Conservation (phyloP, 2,329 filamentous ascomycete genomes). For the Trematosphaeria pertusa region DNA sequence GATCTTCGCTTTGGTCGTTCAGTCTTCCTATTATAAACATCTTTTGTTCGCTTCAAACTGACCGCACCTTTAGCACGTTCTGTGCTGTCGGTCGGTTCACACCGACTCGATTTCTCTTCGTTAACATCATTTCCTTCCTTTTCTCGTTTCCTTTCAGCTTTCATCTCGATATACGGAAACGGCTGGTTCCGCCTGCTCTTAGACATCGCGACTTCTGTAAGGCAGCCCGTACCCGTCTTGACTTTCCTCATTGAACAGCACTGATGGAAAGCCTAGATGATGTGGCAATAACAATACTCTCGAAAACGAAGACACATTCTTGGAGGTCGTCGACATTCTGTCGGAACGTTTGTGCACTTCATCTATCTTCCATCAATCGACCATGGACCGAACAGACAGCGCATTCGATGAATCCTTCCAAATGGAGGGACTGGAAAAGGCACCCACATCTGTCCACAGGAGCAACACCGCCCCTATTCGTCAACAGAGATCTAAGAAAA, state of each 20-base stretch:
- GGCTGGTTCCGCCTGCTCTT: too few species aligned
- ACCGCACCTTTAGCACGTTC: constrained; percentile 17
- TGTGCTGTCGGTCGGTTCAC: constrained; percentile 17
- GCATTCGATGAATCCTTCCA: constrained; percentile 36
- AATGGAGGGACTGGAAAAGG: constrained; percentile 23
- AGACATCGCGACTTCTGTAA: background rate
- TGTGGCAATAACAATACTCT: background rate
- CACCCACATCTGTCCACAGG: constrained; percentile 22
- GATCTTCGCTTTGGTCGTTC: constrained; percentile 11
- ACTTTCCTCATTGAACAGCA: background rate
- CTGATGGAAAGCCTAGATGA: background rate
- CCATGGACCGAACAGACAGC: constrained; percentile 45
- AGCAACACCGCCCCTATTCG: constrained; percentile 34
- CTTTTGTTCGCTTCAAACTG: constrained; percentile 7
- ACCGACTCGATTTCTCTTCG: constrained; percentile 12
- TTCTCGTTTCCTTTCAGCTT: background rate
- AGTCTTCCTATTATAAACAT: constrained; percentile 5
- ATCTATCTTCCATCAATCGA: too few species aligned
- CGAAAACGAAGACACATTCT: too few species aligned
- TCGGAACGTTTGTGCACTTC: too few species aligned
- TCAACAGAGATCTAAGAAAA: constrained; percentile 23
- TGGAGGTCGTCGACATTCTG: too few species aligned
- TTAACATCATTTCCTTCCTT: background rate
- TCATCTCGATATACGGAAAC: background rate
- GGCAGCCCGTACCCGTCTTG: background rate